phyloP scores from a whole-genome alignment of 2,329 filamentous ascomycete genomes.

The Delphinella strobiligena region DNA sequence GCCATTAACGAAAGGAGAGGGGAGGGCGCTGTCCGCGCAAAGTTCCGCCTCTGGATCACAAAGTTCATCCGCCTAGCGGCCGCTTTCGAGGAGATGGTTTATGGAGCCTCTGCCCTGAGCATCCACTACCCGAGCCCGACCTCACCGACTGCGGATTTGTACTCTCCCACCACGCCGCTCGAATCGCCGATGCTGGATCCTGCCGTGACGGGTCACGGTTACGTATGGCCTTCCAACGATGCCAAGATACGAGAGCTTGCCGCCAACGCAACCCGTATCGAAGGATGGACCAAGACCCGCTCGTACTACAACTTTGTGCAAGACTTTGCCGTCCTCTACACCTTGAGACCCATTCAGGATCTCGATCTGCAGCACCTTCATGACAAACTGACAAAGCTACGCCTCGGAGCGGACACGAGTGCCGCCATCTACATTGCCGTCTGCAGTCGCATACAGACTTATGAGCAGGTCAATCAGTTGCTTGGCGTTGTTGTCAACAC shows the following conservation, averaged over 20 bases:
- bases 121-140: constrained; percentile 37
- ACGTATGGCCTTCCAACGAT: constrained; percentile 81
- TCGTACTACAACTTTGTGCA: constrained; percentile 88
- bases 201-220: constrained; percentile 51
- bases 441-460: constrained; percentile 47
- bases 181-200: constrained; percentile 19
- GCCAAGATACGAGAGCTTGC: constrained; percentile 76
- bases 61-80: constrained; percentile 88
- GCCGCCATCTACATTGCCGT: constrained; percentile 79
- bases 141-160: constrained; percentile 7
- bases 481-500: constrained; percentile 20
- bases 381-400: constrained; percentile 74
- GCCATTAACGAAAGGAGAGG: constrained; percentile 80
- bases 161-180: neutral
- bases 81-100: constrained; percentile 90
- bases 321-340: constrained; percentile 23
- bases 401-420: constrained; percentile 62
- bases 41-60: constrained; percentile 89
- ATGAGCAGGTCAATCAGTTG: constrained; percentile 64
- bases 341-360: constrained; percentile 51
- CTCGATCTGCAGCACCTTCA: constrained; percentile 86
- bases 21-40: constrained; percentile 78
- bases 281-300: constrained; percentile 91
- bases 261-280: constrained; percentile 82
- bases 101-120: constrained; percentile 80